Evolutionary conservation across 306 rosid species (phyloP), one percentile per base, ranked within the genome.

Genomic region (Rosa lucieae): DNA sequence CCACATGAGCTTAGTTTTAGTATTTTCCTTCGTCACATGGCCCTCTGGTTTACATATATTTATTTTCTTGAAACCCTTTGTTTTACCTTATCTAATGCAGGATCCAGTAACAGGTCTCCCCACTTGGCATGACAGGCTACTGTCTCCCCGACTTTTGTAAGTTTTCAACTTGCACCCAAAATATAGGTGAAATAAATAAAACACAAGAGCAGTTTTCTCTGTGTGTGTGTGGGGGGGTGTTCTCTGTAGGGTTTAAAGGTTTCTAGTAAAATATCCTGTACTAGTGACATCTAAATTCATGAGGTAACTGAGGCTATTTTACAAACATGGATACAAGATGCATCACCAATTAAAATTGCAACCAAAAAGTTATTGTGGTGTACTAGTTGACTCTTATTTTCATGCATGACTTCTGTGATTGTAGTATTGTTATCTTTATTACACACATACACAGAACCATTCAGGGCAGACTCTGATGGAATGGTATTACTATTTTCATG

Each of bases 21-120:
- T 69, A 51, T 75, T 47, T 69, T 42, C 26, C 58, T 53, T 32
- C 21, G 32, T 66, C 47, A 49, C 74, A 32, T 67, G 72, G 65
- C 55, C 26, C 65, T 55, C n/a, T 62, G 62, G 8, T 73, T 78
- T n/a, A 59, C 15, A n/a, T 59, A 10, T 10, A 23, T 59, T 23
- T 59, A 2, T 59, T 8, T n/a, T 5, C 11, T 56, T 59, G 37
- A 59, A 59, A 10, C 7, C 69, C 15, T 61, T 61, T 63, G 17
- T 29, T 71, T 59, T 63, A 14, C 53, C 77, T 83, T 81, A 47
- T 74, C 73, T 76, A 84, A 80, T 70, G 75, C 84, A 93, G 96
- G 97, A 93, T 84, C 94, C 97, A 14, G 92, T 93, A 53, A 93
- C 97, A 2, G 84, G 88, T 81, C 80, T 89, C 51, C 97, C 96